These are phyloP conservation scores for Lachnellula cervina DNA, from an alignment of 2,329 filamentous ascomycete species.

Conservation along the genomic window DNA sequence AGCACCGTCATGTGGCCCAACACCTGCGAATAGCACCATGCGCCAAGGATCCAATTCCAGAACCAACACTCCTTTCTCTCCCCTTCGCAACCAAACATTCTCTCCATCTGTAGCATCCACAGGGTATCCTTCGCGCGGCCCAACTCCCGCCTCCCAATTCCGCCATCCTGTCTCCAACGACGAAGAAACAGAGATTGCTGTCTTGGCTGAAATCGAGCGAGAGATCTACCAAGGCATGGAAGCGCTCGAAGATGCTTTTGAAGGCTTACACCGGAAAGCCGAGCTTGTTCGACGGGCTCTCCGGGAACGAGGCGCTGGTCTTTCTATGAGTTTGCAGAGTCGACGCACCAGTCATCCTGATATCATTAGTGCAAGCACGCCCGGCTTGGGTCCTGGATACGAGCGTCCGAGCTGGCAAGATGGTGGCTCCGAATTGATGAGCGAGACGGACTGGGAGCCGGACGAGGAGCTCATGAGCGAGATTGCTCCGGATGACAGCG, in stretches of 20 bases:
- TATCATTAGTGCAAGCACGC: conserved; percentile 39
- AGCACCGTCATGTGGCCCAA: conserved; percentile 46
- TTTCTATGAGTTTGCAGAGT: conserved; percentile 39
- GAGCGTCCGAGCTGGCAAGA: conserved; percentile 29
- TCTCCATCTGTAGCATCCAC: conserved; percentile 24
- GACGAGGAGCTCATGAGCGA: conserved; percentile 50
- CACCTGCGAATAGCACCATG: conserved; percentile 43
- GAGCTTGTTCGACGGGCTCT: conserved; percentile 74
- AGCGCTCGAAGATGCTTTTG: conserved; percentile 87
- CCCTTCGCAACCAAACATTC: conserved; percentile 27
- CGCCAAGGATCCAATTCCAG: conserved; percentile 21
- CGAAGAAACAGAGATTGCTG: conserved; percentile 88
- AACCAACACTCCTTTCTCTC: conserved; percentile 29
- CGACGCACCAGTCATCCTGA: conserved; percentile 25
- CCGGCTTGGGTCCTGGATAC: conserved; percentile 31
- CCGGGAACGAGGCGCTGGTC: conserved; percentile 74
- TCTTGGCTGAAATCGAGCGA: conserved; percentile 83
- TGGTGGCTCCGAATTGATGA: conserved; percentile 43
- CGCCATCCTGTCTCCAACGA: conserved; percentile 74
- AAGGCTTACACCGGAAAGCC: conserved; percentile 80
- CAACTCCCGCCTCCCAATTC: conserved; percentile 50
- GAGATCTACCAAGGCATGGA: conserved; percentile 96
- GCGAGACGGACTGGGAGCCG: conserved; percentile 31
- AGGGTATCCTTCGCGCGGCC: conserved; percentile 41
- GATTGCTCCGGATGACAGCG: conserved; percentile 72